phyloP scores from a whole-genome alignment of 371 early-diverging fungal species.

The Phascolomyces articulosus region DNA sequence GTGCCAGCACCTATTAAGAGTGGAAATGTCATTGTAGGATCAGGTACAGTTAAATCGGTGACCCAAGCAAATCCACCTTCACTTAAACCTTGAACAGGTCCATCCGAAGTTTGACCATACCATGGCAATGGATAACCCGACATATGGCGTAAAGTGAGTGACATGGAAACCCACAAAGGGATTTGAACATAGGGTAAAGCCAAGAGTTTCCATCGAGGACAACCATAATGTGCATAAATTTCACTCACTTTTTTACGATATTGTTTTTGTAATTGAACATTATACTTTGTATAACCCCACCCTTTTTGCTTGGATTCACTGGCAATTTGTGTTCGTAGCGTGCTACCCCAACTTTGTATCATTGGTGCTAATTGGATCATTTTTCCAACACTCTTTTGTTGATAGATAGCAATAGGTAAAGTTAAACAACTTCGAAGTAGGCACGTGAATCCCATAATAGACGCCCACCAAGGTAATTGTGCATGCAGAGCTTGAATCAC shows the following conservation, averaged over 20 bases:
- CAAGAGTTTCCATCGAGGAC: slow-evolving; percentile 66
- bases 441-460: slow-evolving; percentile 65
- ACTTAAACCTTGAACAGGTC: slow-evolving; percentile 51
- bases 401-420: slow-evolving; percentile 76
- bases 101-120: slow-evolving; percentile 36
- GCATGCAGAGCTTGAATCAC: slow-evolving; percentile 46
- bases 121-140: slow-evolving; percentile 65
- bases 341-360: slow-evolving; percentile 66
- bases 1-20: slow-evolving; percentile 70
- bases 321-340: slow-evolving; percentile 54
- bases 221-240: slow-evolving; percentile 65
- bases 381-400: slow-evolving; percentile 62
- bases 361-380: slow-evolving; percentile 65
- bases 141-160: slow-evolving; percentile 72
- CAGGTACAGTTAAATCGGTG: slow-evolving; percentile 67
- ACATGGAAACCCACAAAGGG: slow-evolving; percentile 75
- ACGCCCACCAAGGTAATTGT: slow-evolving; percentile 72
- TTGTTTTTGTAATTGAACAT: slow-evolving; percentile 57
- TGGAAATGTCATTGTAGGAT: slow-evolving; percentile 76
- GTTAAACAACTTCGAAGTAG: slow-evolving; percentile 65
- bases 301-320: slow-evolving; percentile 44
- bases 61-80: slow-evolving; percentile 75
- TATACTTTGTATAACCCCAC: slow-evolving; percentile 49
- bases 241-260: slow-evolving; percentile 58
- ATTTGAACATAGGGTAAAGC: slow-evolving; percentile 76